Conservation (phyloP, 192 early-diverging fungal genomes). For the Mortierella alpina region DNA sequence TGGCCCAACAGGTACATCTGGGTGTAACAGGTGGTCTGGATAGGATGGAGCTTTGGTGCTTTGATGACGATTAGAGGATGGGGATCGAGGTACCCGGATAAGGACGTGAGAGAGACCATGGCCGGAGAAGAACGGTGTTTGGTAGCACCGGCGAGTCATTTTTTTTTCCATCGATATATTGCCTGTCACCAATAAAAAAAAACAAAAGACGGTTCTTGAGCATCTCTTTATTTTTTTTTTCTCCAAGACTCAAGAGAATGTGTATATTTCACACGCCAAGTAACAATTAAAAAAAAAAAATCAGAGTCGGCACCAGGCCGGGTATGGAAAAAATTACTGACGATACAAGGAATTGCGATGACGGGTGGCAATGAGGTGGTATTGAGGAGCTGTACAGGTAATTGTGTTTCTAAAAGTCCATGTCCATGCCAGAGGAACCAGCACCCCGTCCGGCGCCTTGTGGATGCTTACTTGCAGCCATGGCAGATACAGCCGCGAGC, state of each 20-base stretch:
- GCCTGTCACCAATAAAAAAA: no score
- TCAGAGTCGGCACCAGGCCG: no score
- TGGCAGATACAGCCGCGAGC: conserved; percentile 35
- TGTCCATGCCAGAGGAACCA: conserved; percentile 28
- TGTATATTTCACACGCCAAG: neutral
- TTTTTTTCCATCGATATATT: no score
- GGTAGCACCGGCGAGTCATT: no score
- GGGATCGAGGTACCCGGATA: neutral
- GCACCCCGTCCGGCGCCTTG: conserved; percentile 2
- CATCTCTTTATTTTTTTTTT: no score
- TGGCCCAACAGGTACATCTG: conserved; percentile 59
- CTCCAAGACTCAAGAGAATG: neutral
- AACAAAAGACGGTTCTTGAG: no score
- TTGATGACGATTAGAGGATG: conserved; percentile 24
- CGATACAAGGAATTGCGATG: no score
- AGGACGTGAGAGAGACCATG: neutral
- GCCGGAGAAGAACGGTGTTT: no score
- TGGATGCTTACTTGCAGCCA: conserved; percentile 24
- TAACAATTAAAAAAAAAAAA: neutral
- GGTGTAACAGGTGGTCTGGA: conserved; percentile 21
- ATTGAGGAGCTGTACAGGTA: neutral
- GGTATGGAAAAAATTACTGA: no score
- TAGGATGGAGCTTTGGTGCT: conserved; percentile 51
- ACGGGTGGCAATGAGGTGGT: neutral
- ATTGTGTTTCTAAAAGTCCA: conserved; percentile 21